Evolutionary conservation across 805 yeast genomes (phyloP).

Genomic region (Yarrowia hollandica): DNA sequence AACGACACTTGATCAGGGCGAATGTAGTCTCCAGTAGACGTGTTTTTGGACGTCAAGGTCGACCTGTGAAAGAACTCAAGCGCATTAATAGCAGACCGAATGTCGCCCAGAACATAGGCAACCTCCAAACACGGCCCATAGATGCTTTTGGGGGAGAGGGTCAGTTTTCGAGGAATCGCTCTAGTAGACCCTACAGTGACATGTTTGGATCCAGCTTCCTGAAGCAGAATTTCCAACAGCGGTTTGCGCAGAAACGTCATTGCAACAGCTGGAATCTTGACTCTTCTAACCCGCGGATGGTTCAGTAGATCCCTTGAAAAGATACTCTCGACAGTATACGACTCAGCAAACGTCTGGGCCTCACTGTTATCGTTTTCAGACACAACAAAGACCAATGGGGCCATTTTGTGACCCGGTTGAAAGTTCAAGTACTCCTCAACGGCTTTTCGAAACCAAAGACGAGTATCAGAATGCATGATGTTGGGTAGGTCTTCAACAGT

Average conservation of each 20-base stretch:
- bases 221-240: not conserved
- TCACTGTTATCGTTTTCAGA: constrained; percentile 11
- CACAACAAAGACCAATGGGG: constrained; percentile 7
- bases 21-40: not conserved
- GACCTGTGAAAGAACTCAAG: constrained; percentile 15
- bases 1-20: constrained; percentile 9
- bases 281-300: not conserved
- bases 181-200: constrained; percentile 5
- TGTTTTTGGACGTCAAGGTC: not conserved
- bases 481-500: constrained; percentile 15
- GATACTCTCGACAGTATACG: constrained; percentile 18
- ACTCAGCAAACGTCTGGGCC: constrained; percentile 4
- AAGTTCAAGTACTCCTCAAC: constrained; percentile 13
- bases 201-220: constrained; percentile 6
- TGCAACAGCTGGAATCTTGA: constrained; percentile 1
- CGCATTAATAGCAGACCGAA: constrained; percentile 11
- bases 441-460: not conserved
- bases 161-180: not conserved
- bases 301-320: not conserved
- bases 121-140: not conserved
- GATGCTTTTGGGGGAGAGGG: not conserved
- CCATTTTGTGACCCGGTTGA: not conserved
- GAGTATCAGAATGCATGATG: constrained; percentile 8
- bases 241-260: not conserved
- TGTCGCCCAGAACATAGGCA: constrained; percentile 9